phyloP scores from a whole-genome alignment of 2,329 filamentous ascomycete species.

The Neophaeococcomyces aloes region DNA sequence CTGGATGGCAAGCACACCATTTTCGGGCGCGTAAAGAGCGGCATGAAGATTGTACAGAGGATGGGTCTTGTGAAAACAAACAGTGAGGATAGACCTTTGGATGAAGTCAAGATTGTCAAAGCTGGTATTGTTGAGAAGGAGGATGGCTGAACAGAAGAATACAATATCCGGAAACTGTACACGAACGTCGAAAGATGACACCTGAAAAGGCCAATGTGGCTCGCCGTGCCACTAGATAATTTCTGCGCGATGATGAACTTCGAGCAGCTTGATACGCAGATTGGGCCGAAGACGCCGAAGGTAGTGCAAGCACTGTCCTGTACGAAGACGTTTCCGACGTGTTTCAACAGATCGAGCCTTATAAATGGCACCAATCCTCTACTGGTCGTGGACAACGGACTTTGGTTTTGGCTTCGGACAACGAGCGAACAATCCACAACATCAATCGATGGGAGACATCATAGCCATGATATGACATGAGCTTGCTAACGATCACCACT shows the following conservation, averaged over 20 bases:
- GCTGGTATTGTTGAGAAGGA: conserved; percentile 58
- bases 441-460: neutral
- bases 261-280: no score
- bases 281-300: no score
- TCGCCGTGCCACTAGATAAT: neutral
- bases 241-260: neutral
- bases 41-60: conserved; percentile 71
- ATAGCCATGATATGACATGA: neutral
- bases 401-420: neutral
- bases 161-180: conserved; percentile 23
- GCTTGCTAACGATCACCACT: neutral
- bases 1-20: conserved; percentile 95
- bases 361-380: neutral
- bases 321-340: neutral
- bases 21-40: conserved; percentile 79
- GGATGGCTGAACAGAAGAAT: conserved; percentile 27
- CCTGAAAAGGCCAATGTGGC: neutral
- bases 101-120: conserved; percentile 69
- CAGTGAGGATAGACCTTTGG: conserved; percentile 65
- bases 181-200: neutral
- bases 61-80: conserved; percentile 83
- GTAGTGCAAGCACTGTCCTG: neutral
- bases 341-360: neutral
- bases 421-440: neutral
- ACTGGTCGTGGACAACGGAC: neutral